phyloP scores from a whole-genome alignment of 2,329 filamentous ascomycete species.

The Botryotinia convoluta region DNA sequence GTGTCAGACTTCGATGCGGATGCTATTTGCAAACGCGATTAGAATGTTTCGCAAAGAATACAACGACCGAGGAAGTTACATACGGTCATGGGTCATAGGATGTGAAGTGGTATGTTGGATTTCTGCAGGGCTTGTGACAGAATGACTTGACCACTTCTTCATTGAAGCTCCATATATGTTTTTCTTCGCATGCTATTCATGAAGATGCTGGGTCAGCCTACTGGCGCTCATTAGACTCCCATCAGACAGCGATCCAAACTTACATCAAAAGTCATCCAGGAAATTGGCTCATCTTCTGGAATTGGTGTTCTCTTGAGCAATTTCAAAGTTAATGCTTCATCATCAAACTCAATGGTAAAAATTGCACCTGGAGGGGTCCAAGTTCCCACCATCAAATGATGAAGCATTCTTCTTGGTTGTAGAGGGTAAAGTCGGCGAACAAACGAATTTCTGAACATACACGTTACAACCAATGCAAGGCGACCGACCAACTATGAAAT shows the following conservation, averaged over 20 bases:
- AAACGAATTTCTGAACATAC: constrained; percentile 10
- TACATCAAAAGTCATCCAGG: constrained; percentile 90
- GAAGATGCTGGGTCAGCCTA: background rate
- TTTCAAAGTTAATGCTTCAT: constrained; percentile 70
- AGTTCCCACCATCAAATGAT: constrained; percentile 89
- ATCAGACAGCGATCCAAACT: constrained; percentile 38
- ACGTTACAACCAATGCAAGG: background rate
- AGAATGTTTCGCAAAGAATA: constrained; percentile 6
- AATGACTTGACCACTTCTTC: constrained; percentile 89
- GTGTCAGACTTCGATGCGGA: constrained; percentile 63
- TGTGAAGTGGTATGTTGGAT: constrained; percentile 56
- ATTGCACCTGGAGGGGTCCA: constrained; percentile 90
- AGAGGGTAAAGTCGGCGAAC: background rate
- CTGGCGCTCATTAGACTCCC: constrained; percentile 19
- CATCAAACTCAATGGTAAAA: constrained; percentile 85
- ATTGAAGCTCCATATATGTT: constrained; percentile 86
- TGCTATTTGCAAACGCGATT: constrained; percentile 45
- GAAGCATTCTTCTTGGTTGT: constrained; percentile 59
- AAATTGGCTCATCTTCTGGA: constrained; percentile 80
- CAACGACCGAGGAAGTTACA: constrained; percentile 51
- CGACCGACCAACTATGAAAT: background rate
- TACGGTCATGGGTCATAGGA: constrained; percentile 14
- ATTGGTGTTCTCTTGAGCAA: constrained; percentile 80
- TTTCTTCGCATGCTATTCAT: constrained; percentile 68
- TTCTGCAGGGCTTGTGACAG: constrained; percentile 70